phyloP scores from a whole-genome alignment of 169 alveolate genomes.

The Cyclospora cayetanensis region DNA sequence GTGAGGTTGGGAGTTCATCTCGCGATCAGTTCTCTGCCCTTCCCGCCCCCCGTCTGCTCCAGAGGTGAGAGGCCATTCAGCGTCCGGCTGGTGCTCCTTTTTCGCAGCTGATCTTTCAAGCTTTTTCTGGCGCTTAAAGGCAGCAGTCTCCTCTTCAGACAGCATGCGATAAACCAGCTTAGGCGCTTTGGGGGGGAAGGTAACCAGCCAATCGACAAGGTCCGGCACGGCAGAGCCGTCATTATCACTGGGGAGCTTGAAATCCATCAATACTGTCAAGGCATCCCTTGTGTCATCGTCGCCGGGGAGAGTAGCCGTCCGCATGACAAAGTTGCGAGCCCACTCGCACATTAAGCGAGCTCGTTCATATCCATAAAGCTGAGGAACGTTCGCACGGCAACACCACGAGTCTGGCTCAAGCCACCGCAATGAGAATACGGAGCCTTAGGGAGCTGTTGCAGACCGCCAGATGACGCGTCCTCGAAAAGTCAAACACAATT shows the following conservation, averaged over 20 bases:
- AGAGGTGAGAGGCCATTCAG: too few species aligned
- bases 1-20: too few species aligned
- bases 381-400: neutral
- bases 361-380: constrained; percentile 56
- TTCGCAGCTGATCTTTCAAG: too few species aligned
- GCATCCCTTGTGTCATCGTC: constrained; percentile 55
- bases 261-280: neutral
- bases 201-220: neutral
- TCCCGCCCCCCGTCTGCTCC: too few species aligned
- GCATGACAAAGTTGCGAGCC: constrained; percentile 56
- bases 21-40: too few species aligned
- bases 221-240: neutral
- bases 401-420: too few species aligned
- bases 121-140: too few species aligned
- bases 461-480: too few species aligned
- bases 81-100: too few species aligned
- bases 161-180: neutral
- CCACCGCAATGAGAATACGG: too few species aligned
- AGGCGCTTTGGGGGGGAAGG: neutral
- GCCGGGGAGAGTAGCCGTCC: constrained; percentile 54
- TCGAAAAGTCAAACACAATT: too few species aligned
- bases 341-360: constrained; percentile 68
- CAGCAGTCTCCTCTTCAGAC: neutral
- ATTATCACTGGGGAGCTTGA: neutral
- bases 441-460: too few species aligned